Percentiles rank a stretch among this genome's conserved stretches.
These are phyloP conservation scores for Teratosphaeria destructans DNA, from an alignment of 2,329 filamentous ascomycete genomes.

Conservation along the genomic window DNA sequence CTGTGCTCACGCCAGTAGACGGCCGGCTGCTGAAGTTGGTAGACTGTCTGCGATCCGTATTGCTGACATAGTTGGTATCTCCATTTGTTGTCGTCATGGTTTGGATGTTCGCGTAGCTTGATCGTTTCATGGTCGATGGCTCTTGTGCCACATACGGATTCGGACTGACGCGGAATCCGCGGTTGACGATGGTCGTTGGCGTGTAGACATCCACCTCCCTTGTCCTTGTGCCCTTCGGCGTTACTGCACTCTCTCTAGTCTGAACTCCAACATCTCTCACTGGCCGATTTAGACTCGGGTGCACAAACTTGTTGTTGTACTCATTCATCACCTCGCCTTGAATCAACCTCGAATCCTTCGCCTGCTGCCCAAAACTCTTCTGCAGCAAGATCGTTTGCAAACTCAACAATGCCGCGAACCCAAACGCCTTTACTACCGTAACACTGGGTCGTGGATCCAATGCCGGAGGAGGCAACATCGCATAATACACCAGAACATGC, in stretches of 20 bases:
- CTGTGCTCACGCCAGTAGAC: conserved; percentile 28
- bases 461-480: conserved; percentile 68
- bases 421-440: conserved; percentile 72
- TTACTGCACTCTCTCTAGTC: conserved; percentile 40
- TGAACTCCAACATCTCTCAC: conserved; percentile 74
- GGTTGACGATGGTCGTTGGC: conserved; percentile 54
- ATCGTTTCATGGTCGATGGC: neutral
- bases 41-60: conserved; percentile 21
- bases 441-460: conserved; percentile 75
- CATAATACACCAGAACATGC: conserved; percentile 81
- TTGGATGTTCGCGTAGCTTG: conserved; percentile 51
- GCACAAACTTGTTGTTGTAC: conserved; percentile 92
- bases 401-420: conserved; percentile 65
- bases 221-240: conserved; percentile 19
- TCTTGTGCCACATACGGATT: conserved; percentile 65
- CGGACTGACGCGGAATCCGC: conserved; percentile 68
- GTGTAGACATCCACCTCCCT: conserved; percentile 52
- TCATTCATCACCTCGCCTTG: conserved; percentile 89
- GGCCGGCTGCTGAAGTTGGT: conserved; percentile 22
- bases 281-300: conserved; percentile 72
- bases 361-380: conserved; percentile 68
- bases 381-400: conserved; percentile 65
- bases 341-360: conserved; percentile 72
- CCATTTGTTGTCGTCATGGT: conserved; percentile 17
- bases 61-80: conserved; percentile 7